phyloP scores from a whole-genome alignment of 345 rosid genomes.

The Excoecaria cochinchinensis region DNA sequence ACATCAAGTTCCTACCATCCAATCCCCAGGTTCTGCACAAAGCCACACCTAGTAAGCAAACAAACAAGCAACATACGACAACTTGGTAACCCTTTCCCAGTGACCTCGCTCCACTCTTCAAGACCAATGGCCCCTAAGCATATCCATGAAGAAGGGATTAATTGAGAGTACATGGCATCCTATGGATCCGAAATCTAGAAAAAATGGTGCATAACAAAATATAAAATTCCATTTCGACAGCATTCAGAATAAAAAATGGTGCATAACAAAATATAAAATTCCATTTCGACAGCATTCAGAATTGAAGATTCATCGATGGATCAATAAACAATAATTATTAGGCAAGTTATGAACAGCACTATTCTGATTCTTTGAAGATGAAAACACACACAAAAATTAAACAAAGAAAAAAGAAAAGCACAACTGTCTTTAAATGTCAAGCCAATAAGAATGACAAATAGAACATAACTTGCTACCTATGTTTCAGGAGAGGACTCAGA shows the following conservation, averaged over 20 bases:
- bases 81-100: constrained; percentile 30
- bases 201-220: neutral
- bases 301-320: neutral
- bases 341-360: neutral
- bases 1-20: constrained; percentile 82
- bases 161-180: neutral
- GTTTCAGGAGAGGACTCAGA: neutral
- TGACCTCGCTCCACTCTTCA: constrained; percentile 17
- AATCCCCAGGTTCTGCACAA: constrained; percentile 69
- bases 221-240: neutral
- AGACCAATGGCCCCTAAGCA: neutral
- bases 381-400: neutral
- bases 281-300: neutral
- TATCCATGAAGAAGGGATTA: neutral
- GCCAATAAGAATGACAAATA: neutral
- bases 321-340: neutral
- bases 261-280: neutral
- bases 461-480: neutral
- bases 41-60: constrained; percentile 89
- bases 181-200: neutral
- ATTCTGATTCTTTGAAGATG: neutral
- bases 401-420: neutral
- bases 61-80: constrained; percentile 45
- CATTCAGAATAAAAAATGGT: neutral
- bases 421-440: neutral